phyloP scores from a whole-genome alignment of 164 flowering plant genomes.

The Vitis amurensis region DNA sequence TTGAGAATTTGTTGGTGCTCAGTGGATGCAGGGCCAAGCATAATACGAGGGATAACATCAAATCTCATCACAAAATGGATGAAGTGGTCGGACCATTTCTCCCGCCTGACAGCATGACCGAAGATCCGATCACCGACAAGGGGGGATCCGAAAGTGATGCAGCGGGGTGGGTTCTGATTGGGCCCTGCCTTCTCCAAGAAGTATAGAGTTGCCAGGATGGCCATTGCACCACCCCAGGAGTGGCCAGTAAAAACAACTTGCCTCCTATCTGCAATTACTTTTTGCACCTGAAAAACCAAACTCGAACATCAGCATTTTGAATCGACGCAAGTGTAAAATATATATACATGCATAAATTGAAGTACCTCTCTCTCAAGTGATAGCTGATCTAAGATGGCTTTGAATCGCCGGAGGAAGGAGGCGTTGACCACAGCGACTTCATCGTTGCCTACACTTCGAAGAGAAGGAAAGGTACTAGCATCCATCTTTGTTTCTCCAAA shows the following conservation, averaged over 20 bases:
- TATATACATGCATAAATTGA: not conserved
- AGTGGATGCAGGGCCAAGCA: constrained; percentile 55
- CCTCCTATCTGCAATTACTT: constrained; percentile 40
- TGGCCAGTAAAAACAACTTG: constrained; percentile 76
- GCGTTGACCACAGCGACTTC: constrained; percentile 46
- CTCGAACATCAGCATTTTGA: not conserved
- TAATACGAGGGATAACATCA: constrained; percentile 70
- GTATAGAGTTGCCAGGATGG: constrained; percentile 70
- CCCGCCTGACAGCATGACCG: constrained; percentile 66
- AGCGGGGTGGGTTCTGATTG: constrained; percentile 25
- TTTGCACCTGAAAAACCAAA: constrained; percentile 47
- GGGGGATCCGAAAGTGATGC: constrained; percentile 84
- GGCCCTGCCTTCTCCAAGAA: constrained; percentile 36
- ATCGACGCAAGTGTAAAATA: too few relatives aligned
- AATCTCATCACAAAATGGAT: constrained; percentile 51
- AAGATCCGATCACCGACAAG: constrained; percentile 56
- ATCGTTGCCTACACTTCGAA: constrained; percentile 45
- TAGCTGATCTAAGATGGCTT: constrained; percentile 17
- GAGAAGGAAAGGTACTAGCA: constrained; percentile 37
- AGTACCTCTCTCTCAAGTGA: constrained; percentile 45
- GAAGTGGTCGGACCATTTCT: constrained; percentile 62
- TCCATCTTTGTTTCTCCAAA: constrained; percentile 44
- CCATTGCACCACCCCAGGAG: constrained; percentile 69
- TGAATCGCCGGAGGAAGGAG: constrained; percentile 50
- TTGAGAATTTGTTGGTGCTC: constrained; percentile 29